These are phyloP conservation scores for Lyophyllum decastes DNA, from an alignment of 768 basidiomycete species.

Conservation along the genomic window DNA sequence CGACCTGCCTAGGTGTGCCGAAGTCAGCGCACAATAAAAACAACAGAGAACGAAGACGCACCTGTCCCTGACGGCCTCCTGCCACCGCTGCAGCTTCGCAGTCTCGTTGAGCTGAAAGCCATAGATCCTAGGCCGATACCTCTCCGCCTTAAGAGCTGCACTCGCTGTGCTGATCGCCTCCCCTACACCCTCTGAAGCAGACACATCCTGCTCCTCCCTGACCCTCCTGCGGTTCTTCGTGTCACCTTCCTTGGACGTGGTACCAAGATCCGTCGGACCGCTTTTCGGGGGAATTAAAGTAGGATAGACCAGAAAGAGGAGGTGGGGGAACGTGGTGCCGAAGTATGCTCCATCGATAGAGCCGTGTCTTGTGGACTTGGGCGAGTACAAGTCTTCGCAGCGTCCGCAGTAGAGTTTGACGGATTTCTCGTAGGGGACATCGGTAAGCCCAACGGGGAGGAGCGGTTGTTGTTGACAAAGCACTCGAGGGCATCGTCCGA, in stretches of 20 bases:
- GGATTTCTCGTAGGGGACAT: constrained; percentile 97
- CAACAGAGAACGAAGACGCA: constrained; percentile 33
- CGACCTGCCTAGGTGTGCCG: neutral
- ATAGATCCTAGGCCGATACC: constrained; percentile 92
- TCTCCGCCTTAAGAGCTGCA: constrained; percentile 86
- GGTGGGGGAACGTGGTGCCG: constrained; percentile 96
- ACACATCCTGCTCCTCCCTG: constrained; percentile 58
- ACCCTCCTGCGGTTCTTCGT: constrained; percentile 39
- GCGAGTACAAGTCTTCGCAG: constrained; percentile 98
- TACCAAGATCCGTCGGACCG: constrained; percentile 39
- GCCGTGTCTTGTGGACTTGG: constrained; percentile 95
- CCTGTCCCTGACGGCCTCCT: constrained; percentile 90
- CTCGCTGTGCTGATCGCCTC: constrained; percentile 76
- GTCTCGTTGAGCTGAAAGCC: constrained; percentile 96
- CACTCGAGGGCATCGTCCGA: constrained; percentile 97
- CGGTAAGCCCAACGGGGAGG: constrained; percentile 94
- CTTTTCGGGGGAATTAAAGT: constrained; percentile 86
- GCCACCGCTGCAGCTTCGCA: constrained; percentile 94
- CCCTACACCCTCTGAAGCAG: constrained; percentile 55
- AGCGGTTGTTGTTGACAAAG: constrained; percentile 93
- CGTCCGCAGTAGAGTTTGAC: constrained; percentile 98
- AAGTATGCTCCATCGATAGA: constrained; percentile 99
- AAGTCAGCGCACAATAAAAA: neutral
- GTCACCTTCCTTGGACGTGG: constrained; percentile 24
- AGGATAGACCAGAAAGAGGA: constrained; percentile 96